Conservation (phyloP, 345 rosid species). For the Syzygium aromaticum region DNA sequence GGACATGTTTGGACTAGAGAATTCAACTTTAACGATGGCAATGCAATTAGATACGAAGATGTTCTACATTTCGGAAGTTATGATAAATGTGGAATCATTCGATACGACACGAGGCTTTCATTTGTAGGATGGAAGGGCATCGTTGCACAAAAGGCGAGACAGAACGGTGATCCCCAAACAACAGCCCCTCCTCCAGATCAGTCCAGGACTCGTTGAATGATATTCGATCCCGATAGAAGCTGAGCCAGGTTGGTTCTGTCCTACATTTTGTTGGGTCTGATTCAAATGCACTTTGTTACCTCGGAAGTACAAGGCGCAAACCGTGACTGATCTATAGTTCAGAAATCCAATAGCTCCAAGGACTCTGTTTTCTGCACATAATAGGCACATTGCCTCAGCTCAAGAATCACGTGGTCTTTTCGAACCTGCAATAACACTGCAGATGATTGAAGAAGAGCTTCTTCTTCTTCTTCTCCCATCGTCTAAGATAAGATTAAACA, state of each 20-base stretch:
- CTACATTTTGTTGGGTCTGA: background rate
- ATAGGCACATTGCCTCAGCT: too few species aligned
- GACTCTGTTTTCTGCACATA: background rate
- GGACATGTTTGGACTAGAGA: background rate
- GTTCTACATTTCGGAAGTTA: background rate
- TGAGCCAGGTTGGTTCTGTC: background rate
- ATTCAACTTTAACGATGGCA: background rate
- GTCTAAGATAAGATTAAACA: background rate
- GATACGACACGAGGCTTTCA: background rate
- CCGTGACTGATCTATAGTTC: background rate
- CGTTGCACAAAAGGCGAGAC: background rate
- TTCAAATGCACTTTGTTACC: background rate
- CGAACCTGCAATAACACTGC: background rate
- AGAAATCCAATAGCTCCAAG: background rate
- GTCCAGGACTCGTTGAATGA: background rate
- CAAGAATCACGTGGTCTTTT: background rate
- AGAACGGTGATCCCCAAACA: background rate
- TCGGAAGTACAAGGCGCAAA: background rate
- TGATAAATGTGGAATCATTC: background rate
- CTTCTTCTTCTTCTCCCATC: background rate
- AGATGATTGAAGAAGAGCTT: background rate
- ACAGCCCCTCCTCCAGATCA: background rate
- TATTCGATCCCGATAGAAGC: background rate
- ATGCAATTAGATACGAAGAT: background rate
- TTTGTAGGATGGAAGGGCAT: background rate